Evolutionary conservation across 192 early-diverging fungal genomes (phyloP).

Genomic region (Endogone sp.): DNA sequence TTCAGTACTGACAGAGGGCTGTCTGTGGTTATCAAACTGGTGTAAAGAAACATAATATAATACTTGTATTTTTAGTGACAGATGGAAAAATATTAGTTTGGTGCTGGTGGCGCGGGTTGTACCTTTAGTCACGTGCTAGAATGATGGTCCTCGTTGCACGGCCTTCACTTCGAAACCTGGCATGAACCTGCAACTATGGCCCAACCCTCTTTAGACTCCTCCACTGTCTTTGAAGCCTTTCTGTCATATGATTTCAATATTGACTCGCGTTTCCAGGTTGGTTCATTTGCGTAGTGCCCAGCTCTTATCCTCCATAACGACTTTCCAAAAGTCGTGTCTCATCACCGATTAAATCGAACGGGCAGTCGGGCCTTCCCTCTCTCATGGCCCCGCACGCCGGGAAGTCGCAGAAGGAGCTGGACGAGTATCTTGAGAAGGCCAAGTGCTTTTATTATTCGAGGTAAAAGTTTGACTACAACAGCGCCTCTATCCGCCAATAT

Average conservation of each 20-base stretch:
- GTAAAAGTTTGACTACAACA: slow-evolving; percentile 15
- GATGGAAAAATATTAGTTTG: too few species aligned
- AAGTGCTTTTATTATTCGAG: slow-evolving; percentile 43
- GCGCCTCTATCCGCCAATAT: neutral
- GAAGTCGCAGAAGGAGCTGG: slow-evolving; percentile 16
- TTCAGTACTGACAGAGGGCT: too few species aligned
- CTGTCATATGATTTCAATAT: slow-evolving; percentile 35
- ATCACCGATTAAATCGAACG: neutral
- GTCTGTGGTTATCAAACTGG: too few species aligned
- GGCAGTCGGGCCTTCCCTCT: slow-evolving; percentile 29
- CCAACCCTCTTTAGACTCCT: neutral
- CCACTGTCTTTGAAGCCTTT: slow-evolving; percentile 21
- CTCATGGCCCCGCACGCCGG: slow-evolving; percentile 21
- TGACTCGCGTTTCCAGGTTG: slow-evolving; percentile 33
- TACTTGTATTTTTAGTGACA: too few species aligned
- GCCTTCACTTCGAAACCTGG: too few species aligned
- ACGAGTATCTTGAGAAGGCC: slow-evolving; percentile 23
- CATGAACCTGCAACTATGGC: too few species aligned
- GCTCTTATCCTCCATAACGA: neutral
- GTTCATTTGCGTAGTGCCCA: neutral
- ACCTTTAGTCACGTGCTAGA: too few species aligned
- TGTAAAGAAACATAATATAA: too few species aligned
- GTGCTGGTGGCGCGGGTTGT: too few species aligned
- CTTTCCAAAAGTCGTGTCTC: neutral
- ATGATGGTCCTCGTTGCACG: too few species aligned